phyloP scores from a whole-genome alignment of 139 green algal species.

The Tetradesmus lagerheimii region DNA sequence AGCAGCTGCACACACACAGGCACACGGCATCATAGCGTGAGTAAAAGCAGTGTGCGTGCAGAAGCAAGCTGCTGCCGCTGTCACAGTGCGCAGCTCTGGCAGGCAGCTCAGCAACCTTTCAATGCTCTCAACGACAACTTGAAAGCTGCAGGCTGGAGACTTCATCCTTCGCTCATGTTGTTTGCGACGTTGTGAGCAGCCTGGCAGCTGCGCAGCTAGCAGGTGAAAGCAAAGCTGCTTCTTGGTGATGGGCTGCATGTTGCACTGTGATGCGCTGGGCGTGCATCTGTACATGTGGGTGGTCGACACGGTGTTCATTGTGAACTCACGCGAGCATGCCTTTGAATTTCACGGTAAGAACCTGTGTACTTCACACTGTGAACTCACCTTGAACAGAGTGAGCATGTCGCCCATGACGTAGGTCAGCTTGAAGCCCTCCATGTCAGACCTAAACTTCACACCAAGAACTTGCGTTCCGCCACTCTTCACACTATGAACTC shows the following conservation, averaged over 20 bases:
- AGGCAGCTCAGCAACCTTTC: no score
- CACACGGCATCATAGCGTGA: neutral
- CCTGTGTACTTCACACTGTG: neutral
- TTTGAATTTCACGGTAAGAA: neutral
- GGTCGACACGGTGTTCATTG: neutral
- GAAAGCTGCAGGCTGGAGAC: no score
- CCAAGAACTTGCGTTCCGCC: neutral
- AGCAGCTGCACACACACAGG: constrained; percentile 4
- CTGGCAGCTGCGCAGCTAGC: no score
- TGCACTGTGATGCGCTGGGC: no score
- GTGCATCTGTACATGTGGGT: no score
- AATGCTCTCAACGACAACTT: no score
- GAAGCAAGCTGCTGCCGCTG: neutral
- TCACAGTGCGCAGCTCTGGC: neutral
- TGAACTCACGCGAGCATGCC: constrained; percentile 19
- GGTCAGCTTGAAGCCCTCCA: constrained; percentile 20
- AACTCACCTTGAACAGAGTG: constrained; percentile 38
- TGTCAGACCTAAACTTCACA: neutral
- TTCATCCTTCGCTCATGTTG: no score
- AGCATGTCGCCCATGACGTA: constrained; percentile 34
- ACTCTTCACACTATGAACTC: neutral
- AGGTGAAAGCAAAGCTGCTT: neutral
- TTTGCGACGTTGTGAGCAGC: no score
- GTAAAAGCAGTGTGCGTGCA: neutral
- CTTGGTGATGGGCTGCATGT: neutral